These are phyloP conservation scores for Rhododendron henanense DNA, from an alignment of 148 eudicot species.

Conservation along the genomic window DNA sequence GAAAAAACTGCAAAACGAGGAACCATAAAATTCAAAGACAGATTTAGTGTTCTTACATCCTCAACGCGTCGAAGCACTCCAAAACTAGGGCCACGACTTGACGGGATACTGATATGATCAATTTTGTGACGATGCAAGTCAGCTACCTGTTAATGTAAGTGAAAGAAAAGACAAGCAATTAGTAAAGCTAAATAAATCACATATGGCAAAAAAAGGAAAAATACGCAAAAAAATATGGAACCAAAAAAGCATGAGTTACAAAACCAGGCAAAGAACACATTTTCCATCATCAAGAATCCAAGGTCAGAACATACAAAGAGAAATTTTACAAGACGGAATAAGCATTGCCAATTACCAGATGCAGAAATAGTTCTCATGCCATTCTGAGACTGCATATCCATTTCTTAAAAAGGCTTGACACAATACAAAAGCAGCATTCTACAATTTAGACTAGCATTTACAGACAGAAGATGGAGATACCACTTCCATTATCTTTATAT, in stretches of 20 bases:
- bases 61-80: conserved; percentile 84
- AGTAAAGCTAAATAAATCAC: not conserved
- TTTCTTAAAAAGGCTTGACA: not conserved
- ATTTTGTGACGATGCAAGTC: conserved; percentile 93
- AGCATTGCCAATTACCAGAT: not conserved
- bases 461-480: not conserved
- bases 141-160: conserved; percentile 47
- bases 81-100: conserved; percentile 57
- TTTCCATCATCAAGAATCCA: not conserved
- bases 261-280: not conserved
- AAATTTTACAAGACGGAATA: not conserved
- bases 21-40: not conserved
- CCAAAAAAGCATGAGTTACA: not conserved
- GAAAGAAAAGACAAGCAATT: not conserved
- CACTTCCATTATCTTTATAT: not conserved
- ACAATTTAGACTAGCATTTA: not conserved
- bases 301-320: not conserved
- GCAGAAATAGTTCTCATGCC: not conserved
- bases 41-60: conserved; percentile 55
- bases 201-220: not conserved
- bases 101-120: conserved; percentile 86
- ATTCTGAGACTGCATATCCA: not conserved
- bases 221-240: not conserved
- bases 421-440: not conserved
- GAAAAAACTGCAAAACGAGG: not conserved